These are phyloP conservation scores for Aaosphaeria arxii DNA, from an alignment of 2,329 filamentous ascomycete genomes.

Conservation along the genomic window DNA sequence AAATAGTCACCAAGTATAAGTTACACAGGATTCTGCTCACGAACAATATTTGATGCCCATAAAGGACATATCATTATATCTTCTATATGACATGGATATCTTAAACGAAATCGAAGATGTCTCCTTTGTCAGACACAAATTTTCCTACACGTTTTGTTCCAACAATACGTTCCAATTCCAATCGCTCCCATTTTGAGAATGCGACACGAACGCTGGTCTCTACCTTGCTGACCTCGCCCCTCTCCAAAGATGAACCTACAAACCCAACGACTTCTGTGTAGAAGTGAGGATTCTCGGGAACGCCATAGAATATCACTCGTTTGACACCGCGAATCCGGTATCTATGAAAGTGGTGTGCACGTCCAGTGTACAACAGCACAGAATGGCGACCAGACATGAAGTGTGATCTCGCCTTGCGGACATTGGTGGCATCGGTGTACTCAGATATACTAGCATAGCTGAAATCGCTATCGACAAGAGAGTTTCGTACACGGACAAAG, in stretches of 20 bases:
- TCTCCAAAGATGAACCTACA: constrained; percentile 52
- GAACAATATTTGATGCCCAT: too few species aligned
- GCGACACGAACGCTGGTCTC: constrained; percentile 53
- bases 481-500: constrained; percentile 89
- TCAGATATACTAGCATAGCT: constrained; percentile 85
- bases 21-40: too few species aligned
- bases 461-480: constrained; percentile 72
- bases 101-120: constrained; percentile 92
- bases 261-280: constrained; percentile 75
- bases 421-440: constrained; percentile 76
- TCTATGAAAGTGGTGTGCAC: constrained; percentile 95
- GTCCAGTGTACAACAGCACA: constrained; percentile 85
- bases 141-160: constrained; percentile 76
- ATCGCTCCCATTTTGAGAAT: constrained; percentile 85
- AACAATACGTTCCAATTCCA: constrained; percentile 85
- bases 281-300: constrained; percentile 84
- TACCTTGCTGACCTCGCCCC: constrained; percentile 56
- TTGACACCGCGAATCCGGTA: constrained; percentile 79
- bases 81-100: too few species aligned
- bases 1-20: too few species aligned
- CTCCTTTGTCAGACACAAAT: constrained; percentile 78
- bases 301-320: constrained; percentile 80
- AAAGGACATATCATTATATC: too few species aligned
- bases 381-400: constrained; percentile 81
- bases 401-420: constrained; percentile 80